Conservation (phyloP, 2,329 filamentous ascomycete species). For the Calonectria pseudoturangicola region DNA sequence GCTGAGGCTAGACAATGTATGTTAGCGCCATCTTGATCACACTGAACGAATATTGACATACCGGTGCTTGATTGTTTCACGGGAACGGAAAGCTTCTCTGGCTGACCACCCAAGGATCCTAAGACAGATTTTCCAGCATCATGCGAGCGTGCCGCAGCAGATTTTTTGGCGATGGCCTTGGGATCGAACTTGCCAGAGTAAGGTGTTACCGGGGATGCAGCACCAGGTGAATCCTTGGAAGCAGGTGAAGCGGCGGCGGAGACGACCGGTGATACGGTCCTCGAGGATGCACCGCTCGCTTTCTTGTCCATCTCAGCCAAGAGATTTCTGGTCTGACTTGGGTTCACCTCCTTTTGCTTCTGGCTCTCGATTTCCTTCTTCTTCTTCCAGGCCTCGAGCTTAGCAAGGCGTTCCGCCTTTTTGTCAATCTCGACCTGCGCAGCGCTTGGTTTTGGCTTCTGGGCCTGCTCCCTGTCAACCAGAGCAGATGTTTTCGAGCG, state of each 20-base stretch:
- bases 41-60: constrained; percentile 52
- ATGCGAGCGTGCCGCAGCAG: constrained; percentile 75
- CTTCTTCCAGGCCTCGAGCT: constrained; percentile 93
- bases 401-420: constrained; percentile 86
- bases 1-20: constrained; percentile 65
- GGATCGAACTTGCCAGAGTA: constrained; percentile 90
- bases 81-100: constrained; percentile 58
- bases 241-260: constrained; percentile 71
- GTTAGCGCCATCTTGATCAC: constrained; percentile 49
- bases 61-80: constrained; percentile 61
- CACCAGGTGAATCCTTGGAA: constrained; percentile 64
- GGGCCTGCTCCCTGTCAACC: constrained; percentile 65
- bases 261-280: constrained; percentile 70
- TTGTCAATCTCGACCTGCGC: constrained; percentile 80
- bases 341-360: constrained; percentile 81
- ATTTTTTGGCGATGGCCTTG: constrained; percentile 89
- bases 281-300: constrained; percentile 68
- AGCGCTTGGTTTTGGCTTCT: constrained; percentile 68
- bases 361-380: constrained; percentile 86
- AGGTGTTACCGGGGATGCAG: constrained; percentile 71
- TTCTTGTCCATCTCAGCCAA: constrained; percentile 85
- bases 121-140: constrained; percentile 69
- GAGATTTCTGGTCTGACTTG: constrained; percentile 79
- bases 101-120: constrained; percentile 67
- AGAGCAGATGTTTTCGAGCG: constrained; percentile 28